phyloP scores from a whole-genome alignment of 257 asterid genomes.

The Orobanche coerulescens region DNA sequence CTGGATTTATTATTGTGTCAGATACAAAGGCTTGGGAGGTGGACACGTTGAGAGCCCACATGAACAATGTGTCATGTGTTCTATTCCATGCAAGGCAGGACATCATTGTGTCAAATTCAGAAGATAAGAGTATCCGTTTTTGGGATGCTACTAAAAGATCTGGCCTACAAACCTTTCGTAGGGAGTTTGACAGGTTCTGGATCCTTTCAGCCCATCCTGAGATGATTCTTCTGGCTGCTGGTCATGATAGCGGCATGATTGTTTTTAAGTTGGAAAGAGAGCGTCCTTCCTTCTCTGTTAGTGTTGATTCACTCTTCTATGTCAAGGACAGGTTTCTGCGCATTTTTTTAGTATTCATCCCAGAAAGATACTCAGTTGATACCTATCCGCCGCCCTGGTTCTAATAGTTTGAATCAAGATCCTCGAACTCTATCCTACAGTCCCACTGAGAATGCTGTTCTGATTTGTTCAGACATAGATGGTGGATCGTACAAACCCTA shows the following conservation, averaged over 20 bases:
- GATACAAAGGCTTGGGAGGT: conserved; percentile 99
- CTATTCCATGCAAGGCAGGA: conserved; percentile 82
- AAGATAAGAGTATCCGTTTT: conserved; percentile 88
- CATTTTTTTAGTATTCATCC: conserved; percentile 63
- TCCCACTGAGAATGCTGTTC: conserved; percentile 80
- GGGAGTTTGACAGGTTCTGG: conserved; percentile 97
- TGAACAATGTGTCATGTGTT: conserved; percentile 92
- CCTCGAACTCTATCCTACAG: conserved; percentile 80
- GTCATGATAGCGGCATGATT: conserved; percentile 96
- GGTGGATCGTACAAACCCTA: conserved; percentile 92
- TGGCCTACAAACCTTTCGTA: conserved; percentile 79
- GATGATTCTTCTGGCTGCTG: conserved; percentile 96
- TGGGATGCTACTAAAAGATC: conserved; percentile 99
- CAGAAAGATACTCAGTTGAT: conserved; percentile 78
- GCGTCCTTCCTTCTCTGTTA: conserved; percentile 82
- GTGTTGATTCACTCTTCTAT: conserved; percentile 64
- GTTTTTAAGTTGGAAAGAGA: conserved; percentile 92
- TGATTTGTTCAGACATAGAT: conserved; percentile 80
- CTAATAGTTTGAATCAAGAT: conserved; percentile 69
- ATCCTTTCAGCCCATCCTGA: no score
- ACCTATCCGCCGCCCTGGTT: conserved; percentile 87
- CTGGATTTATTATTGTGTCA: conserved; percentile 23
- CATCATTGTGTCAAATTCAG: conserved; percentile 86
- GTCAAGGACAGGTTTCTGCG: conserved; percentile 82
- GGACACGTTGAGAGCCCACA: conserved; percentile 93